Percentiles rank a stretch among this genome's conserved stretches.
These are phyloP conservation scores for Passiflora organensis DNA, from an alignment of 345 rosid genomes.

Conservation along the genomic window DNA sequence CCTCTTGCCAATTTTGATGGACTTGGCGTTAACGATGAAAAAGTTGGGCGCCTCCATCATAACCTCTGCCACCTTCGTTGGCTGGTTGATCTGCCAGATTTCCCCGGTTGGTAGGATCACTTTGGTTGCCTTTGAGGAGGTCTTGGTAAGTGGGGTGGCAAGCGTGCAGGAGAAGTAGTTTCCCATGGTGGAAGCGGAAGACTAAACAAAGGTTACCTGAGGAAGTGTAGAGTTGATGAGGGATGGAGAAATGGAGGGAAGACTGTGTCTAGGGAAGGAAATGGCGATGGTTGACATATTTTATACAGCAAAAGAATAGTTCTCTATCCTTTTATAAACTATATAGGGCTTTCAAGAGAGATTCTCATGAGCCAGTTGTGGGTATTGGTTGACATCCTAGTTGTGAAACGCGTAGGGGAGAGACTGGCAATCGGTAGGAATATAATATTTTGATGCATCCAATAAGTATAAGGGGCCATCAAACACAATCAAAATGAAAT, in stretches of 20 bases:
- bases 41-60: slow-evolving; percentile 23
- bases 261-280: no score
- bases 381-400: no score
- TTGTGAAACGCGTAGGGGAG: no score
- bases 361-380: no score
- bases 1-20: slow-evolving; percentile 12
- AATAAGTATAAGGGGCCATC: no score
- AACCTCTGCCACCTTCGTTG: slow-evolving; percentile 17
- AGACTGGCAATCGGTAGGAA: no score
- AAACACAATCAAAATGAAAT: no score
- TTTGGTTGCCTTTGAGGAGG: background rate
- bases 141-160: background rate
- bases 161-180: slow-evolving; percentile 11
- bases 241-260: background rate
- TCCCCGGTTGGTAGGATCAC: slow-evolving; percentile 18
- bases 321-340: no score
- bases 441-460: no score
- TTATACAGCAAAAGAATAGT: no score
- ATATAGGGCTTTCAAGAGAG: no score
- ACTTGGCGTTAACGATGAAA: slow-evolving; percentile 8
- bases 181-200: slow-evolving; percentile 9
- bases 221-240: background rate
- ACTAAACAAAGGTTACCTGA: background rate
- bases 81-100: slow-evolving; percentile 6
- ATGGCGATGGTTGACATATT: no score